Percentiles rank a stretch among this genome's conserved stretches.
Conservation (phyloP, 2,329 filamentous ascomycete species). For the Colletotrichum australisinense region DNA sequence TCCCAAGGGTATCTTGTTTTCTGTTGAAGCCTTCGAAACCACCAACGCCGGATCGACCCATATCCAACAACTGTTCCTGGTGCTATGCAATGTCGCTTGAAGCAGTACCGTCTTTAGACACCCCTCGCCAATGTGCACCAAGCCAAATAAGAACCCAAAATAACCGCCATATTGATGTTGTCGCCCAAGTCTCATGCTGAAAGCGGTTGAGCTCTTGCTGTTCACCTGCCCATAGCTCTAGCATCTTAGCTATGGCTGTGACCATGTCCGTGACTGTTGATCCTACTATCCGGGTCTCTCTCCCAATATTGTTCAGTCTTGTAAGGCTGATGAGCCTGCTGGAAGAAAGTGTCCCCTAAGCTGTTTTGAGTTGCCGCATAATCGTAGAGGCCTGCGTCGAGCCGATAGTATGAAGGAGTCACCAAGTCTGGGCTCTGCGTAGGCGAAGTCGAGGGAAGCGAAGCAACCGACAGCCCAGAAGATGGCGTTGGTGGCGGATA, state of each 20-base stretch:
- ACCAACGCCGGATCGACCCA: background rate
- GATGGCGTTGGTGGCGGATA: constrained; percentile 1
- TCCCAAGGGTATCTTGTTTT: constrained; percentile 10
- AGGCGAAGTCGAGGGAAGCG: background rate
- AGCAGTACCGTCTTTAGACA: background rate
- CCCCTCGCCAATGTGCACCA: background rate
- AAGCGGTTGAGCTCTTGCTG: no score
- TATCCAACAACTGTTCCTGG: background rate
- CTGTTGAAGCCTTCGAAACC: constrained; percentile 4
- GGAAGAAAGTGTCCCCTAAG: background rate
- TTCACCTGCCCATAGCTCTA: background rate
- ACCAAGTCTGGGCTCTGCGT: constrained; percentile 9
- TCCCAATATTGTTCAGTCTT: background rate
- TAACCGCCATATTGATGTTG: no score
- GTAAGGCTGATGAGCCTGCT: background rate
- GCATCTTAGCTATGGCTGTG: background rate
- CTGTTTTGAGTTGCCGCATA: background rate
- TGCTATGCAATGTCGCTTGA: background rate
- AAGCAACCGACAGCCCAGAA: background rate
- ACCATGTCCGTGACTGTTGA: background rate
- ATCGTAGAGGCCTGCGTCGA: background rate
- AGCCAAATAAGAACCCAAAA: background rate
- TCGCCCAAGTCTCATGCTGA: no score
- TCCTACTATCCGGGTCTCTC: background rate
- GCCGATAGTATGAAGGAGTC: background rate